These are phyloP conservation scores for Botrytis squamosa DNA, from an alignment of 2,329 filamentous ascomycete genomes.

Conservation along the genomic window DNA sequence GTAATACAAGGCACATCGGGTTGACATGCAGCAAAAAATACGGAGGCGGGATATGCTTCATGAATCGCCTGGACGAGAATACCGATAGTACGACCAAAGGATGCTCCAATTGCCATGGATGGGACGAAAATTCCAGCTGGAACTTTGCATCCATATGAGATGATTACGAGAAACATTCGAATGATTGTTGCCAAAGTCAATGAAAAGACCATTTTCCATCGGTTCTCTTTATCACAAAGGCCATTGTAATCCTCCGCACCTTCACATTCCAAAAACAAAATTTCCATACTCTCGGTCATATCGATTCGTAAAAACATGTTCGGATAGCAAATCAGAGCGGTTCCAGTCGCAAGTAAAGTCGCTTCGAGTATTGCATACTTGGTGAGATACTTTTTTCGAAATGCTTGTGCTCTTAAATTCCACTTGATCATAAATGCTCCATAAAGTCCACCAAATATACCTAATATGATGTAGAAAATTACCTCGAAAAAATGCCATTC, in stretches of 20 bases:
- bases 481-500: constrained; percentile 98
- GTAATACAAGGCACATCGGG: constrained; percentile 96
- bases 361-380: constrained; percentile 85
- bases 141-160: constrained; percentile 97
- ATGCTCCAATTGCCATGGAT: constrained; percentile 94
- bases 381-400: constrained; percentile 87
- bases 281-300: constrained; percentile 99
- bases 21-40: constrained; percentile 84
- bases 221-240: constrained; percentile 76
- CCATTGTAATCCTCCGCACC: constrained; percentile 84
- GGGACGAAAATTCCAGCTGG: constrained; percentile 97
- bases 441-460: constrained; percentile 90
- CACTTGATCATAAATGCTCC: constrained; percentile 97
- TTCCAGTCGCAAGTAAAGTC: constrained; percentile 76
- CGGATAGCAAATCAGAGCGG: constrained; percentile 91
- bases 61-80: constrained; percentile 90
- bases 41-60: constrained; percentile 75
- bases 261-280: constrained; percentile 91
- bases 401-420: constrained; percentile 87
- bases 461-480: constrained; percentile 86
- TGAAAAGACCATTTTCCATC: constrained; percentile 76
- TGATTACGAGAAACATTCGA: constrained; percentile 80
- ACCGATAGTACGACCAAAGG: constrained; percentile 90
- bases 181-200: constrained; percentile 77
- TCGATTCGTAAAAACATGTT: constrained; percentile 95